Evolutionary conservation across 2,329 filamentous ascomycete species (phyloP).

Genomic region (Fusarium musae): DNA sequence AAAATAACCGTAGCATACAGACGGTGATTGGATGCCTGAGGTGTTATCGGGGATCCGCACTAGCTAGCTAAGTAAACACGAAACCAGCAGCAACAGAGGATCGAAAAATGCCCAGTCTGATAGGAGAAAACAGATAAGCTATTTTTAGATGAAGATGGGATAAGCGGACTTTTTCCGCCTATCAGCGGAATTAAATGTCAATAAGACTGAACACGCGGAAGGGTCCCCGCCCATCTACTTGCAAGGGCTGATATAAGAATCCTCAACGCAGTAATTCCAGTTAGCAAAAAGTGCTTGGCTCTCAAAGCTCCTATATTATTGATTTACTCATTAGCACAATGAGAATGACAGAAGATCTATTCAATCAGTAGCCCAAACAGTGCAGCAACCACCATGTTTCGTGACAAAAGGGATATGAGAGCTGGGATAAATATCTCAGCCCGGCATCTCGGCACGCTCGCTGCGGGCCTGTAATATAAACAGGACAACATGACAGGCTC

Average conservation of each 20-base stretch:
- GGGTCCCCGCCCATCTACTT: too few relatives aligned
- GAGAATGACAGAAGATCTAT: rapidly evolving
- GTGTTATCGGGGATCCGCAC: neutral
- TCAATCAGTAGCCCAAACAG: rapidly evolving
- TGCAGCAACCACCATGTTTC: too few relatives aligned
- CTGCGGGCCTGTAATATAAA: neutral
- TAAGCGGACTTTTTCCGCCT: rapidly evolving
- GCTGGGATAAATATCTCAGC: neutral
- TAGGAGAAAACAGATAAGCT: too few relatives aligned
- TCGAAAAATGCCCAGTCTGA: too few relatives aligned
- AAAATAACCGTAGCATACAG: neutral
- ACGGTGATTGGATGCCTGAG: neutral
- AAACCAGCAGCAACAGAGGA: too few relatives aligned
- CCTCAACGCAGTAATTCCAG: rapidly evolving
- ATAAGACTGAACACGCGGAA: neutral
- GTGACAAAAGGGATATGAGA: rapidly evolving
- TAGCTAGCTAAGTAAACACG: too few relatives aligned
- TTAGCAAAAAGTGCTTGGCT: neutral
- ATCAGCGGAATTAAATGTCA: rapidly evolving
- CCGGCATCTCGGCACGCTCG: neutral
- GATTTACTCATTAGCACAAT: neutral
- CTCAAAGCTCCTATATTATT: neutral
- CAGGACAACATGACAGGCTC: neutral
- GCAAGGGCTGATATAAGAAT: too few relatives aligned
- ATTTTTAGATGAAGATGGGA: too few relatives aligned